phyloP scores from a whole-genome alignment of 2,329 filamentous ascomycete species.

The Colletotrichum sp. region DNA sequence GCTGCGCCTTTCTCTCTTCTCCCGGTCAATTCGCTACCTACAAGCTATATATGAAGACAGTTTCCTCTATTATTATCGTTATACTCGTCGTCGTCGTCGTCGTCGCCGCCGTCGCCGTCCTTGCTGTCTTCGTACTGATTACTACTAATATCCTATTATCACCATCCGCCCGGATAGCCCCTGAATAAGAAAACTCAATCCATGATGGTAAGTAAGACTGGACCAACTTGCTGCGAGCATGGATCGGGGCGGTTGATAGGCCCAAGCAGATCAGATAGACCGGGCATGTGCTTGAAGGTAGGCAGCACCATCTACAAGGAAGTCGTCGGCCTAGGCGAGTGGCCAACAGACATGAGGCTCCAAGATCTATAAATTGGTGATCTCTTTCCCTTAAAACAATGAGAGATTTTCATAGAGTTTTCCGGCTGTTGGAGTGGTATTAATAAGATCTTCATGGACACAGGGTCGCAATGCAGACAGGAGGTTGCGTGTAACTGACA shows the following conservation, averaged over 20 bases:
- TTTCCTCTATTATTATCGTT: no score
- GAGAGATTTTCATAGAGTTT: no score
- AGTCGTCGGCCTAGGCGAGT: neutral
- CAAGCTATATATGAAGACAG: fast-evolving
- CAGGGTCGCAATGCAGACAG: neutral
- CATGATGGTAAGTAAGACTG: neutral
- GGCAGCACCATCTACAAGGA: neutral
- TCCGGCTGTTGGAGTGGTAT: no score
- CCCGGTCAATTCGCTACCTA: no score
- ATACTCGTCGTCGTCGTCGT: no score
- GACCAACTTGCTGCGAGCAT: neutral
- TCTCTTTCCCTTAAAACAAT: fast-evolving
- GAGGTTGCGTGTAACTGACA: neutral
- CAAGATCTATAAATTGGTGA: neutral
- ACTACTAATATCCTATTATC: neutral
- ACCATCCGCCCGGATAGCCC: neutral
- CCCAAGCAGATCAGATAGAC: neutral
- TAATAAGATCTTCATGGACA: no score
- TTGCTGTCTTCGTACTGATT: neutral
- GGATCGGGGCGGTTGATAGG: neutral
- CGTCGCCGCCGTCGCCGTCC: no score
- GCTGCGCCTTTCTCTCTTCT: no score
- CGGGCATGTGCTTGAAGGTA: neutral
- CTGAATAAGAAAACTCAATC: no score
- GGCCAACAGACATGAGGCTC: neutral